These are phyloP conservation scores for Chenopodium quinoa DNA, from an alignment of 148 eudicot species.

Conservation along the genomic window DNA sequence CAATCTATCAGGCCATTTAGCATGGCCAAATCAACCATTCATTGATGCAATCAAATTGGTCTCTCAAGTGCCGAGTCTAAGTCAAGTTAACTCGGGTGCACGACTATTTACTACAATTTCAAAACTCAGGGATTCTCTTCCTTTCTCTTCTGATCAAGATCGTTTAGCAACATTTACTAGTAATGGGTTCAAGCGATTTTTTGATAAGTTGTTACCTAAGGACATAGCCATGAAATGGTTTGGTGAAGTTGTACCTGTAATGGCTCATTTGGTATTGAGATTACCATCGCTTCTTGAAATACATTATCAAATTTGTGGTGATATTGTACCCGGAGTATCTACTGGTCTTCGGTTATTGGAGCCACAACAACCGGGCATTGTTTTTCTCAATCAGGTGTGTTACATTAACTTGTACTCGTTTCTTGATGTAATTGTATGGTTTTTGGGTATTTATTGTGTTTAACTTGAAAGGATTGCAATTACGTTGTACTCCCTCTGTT, in stretches of 20 bases:
- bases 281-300: neutral
- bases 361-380: slow-evolving; percentile 12
- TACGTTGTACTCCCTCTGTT: no score
- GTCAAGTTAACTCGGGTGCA: neutral
- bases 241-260: neutral
- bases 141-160: neutral
- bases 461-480: no score
- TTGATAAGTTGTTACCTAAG: neutral
- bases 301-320: neutral
- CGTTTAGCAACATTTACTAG: neutral
- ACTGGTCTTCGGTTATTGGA: slow-evolving; percentile 8
- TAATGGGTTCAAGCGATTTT: neutral
- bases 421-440: no score
- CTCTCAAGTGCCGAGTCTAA: neutral
- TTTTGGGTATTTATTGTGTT: no score
- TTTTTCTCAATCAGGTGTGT: neutral
- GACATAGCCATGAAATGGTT: neutral
- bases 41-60: neutral
- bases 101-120: neutral
- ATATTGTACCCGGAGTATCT: neutral
- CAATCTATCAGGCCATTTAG: neutral
- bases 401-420: neutral
- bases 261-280: neutral
- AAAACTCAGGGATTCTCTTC: neutral
- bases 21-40: neutral